These are phyloP conservation scores for Aspergillus sparsus DNA, from an alignment of 495 filamentous ascomycete species.

Conservation along the genomic window DNA sequence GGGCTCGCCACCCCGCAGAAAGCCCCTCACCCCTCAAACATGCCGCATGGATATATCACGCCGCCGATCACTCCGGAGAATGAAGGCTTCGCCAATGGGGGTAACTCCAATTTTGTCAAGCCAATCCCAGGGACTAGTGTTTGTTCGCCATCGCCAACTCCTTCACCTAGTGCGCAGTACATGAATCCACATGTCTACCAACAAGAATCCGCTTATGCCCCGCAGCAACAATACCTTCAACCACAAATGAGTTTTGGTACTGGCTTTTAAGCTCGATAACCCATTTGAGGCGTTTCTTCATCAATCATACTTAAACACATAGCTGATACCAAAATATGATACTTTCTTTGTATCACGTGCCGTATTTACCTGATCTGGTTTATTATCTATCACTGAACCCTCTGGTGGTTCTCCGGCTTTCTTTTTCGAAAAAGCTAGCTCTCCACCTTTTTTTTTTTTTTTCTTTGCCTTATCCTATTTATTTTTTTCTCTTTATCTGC, in stretches of 20 bases:
- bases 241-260: slow-evolving; percentile 42
- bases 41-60: slow-evolving; percentile 83
- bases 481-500: slow-evolving; percentile 30
- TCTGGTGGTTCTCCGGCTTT: slow-evolving; percentile 17
- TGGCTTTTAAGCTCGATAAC: slow-evolving; percentile 32
- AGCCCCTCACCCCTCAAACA: slow-evolving; percentile 59
- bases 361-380: slow-evolving; percentile 25
- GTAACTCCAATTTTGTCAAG: slow-evolving; percentile 32
- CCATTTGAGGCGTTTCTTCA: neutral
- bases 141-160: slow-evolving; percentile 45
- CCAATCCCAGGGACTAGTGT: slow-evolving; percentile 27
- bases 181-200: slow-evolving; percentile 41
- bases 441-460: slow-evolving; percentile 14
- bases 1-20: slow-evolving; percentile 85
- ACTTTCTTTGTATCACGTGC: slow-evolving; percentile 18
- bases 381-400: slow-evolving; percentile 20
- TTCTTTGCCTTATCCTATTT: slow-evolving; percentile 21
- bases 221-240: slow-evolving; percentile 40
- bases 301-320: slow-evolving; percentile 21
- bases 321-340: slow-evolving; percentile 13
- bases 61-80: slow-evolving; percentile 96
- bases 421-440: slow-evolving; percentile 10
- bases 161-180: slow-evolving; percentile 44
- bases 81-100: slow-evolving; percentile 53
- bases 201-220: slow-evolving; percentile 39